Conservation (phyloP, 495 filamentous ascomycete species). For the Collariella sp. region DNA sequence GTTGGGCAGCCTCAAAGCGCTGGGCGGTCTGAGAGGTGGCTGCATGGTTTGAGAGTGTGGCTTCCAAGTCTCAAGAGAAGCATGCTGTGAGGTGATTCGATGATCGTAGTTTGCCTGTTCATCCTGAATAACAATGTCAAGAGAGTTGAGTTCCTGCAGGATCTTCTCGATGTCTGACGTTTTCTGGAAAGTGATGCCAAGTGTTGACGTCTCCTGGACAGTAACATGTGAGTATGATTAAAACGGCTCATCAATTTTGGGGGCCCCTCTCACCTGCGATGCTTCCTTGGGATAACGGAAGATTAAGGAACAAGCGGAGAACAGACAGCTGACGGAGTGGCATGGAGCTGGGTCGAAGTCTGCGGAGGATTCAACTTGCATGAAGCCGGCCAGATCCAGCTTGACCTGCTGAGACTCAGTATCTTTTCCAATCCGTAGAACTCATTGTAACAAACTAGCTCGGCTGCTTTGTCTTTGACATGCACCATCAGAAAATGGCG, state of each 20-base stretch:
- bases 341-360: neutral
- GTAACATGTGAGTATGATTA: neutral
- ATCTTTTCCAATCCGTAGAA: neutral
- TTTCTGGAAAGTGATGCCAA: constrained; percentile 12
- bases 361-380: neutral
- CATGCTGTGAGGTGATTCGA: neutral
- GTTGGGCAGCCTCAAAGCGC: neutral
- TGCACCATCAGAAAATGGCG: constrained; percentile 25
- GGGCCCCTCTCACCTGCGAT: neutral
- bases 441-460: constrained; percentile 17
- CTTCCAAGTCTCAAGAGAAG: neutral
- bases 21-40: neutral
- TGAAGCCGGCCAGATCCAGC: constrained; percentile 16
- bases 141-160: constrained; percentile 8
- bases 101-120: neutral
- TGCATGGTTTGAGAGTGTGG: neutral
- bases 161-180: constrained; percentile 12
- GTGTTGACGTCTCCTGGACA: neutral
- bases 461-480: constrained; percentile 28
- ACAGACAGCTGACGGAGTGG: constrained; percentile 6
- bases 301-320: constrained; percentile 8
- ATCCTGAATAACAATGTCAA: constrained; percentile 8
- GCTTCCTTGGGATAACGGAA: constrained; percentile 13
- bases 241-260: neutral
- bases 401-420: constrained; percentile 7